Percentiles rank a stretch among this genome's conserved stretches.
These are phyloP conservation scores for Clavariopsis aquatica DNA, from an alignment of 495 filamentous ascomycete genomes.

Conservation along the genomic window DNA sequence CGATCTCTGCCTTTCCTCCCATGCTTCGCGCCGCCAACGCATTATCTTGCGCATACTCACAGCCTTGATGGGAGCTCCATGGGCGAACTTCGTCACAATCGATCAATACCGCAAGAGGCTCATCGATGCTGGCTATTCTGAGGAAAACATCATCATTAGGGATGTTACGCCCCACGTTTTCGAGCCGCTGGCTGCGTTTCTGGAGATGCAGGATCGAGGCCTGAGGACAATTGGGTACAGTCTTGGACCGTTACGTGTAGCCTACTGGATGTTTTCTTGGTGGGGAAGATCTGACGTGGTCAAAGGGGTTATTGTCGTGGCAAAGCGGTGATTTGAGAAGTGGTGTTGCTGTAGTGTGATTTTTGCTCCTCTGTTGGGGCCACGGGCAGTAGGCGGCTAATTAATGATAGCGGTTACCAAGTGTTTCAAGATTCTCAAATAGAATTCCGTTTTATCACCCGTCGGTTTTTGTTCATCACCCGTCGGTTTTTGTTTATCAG, in stretches of 20 bases:
- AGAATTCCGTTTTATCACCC: too few species aligned
- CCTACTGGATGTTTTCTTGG: constrained; percentile 50
- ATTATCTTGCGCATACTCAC: constrained; percentile 20
- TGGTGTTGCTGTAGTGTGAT: neutral
- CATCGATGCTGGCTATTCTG: constrained; percentile 44
- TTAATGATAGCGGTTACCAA: too few species aligned
- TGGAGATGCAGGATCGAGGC: constrained; percentile 42
- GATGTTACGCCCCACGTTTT: constrained; percentile 53
- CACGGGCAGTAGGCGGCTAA: too few species aligned
- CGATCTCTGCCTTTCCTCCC: constrained; percentile 32
- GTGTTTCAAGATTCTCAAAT: too few species aligned
- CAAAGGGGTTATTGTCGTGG: constrained; percentile 52
- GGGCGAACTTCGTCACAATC: constrained; percentile 30
- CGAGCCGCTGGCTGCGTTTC: constrained; percentile 44
- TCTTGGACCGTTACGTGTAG: constrained; percentile 46
- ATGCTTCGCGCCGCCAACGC: constrained; percentile 7
- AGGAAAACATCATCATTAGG: constrained; percentile 45
- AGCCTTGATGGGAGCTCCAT: constrained; percentile 18
- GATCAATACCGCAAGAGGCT: constrained; percentile 29
- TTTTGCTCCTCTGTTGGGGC: too few species aligned
- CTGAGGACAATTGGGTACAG: constrained; percentile 45
- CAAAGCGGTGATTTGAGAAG: constrained; percentile 25
- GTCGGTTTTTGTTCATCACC: too few species aligned
- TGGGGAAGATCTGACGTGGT: constrained; percentile 50
- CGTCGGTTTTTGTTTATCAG: too few species aligned